phyloP scores from a whole-genome alignment of 345 rosid genomes.

The rapeseed (Brassica napus) region Da-Ae NC_063436.1:32548001-32548500 shows the following conservation, averaged over 20 bases:
- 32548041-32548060: not conserved
- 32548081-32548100: slow-evolving; percentile 53
- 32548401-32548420: slow-evolving; percentile 51
- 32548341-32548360: slow-evolving; percentile 24
- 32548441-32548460: slow-evolving; percentile 42
- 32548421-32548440: slow-evolving; percentile 45
- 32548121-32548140: slow-evolving; percentile 55
- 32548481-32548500: slow-evolving; percentile 54
- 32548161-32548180: slow-evolving; percentile 51
- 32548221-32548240: slow-evolving; percentile 41
- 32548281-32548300: slow-evolving; percentile 15
- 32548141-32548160: slow-evolving; percentile 39
- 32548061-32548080: slow-evolving; percentile 42
- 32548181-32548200: slow-evolving; percentile 36
- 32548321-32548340: not conserved
- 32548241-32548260: slow-evolving; percentile 63
- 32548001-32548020: not conserved
- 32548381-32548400: slow-evolving; percentile 22
- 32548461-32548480: slow-evolving; percentile 68
- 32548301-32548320: slow-evolving; percentile 31
- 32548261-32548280: slow-evolving; percentile 49
- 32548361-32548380: slow-evolving; percentile 16
- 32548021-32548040: not conserved
- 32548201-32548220: slow-evolving; percentile 27
- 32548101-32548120: slow-evolving; percentile 71